Percentiles rank a stretch among this genome's conserved stretches.
phyloP scores from a whole-genome alignment of 495 filamentous ascomycete species.

The Tetracladium setigerum region DNA sequence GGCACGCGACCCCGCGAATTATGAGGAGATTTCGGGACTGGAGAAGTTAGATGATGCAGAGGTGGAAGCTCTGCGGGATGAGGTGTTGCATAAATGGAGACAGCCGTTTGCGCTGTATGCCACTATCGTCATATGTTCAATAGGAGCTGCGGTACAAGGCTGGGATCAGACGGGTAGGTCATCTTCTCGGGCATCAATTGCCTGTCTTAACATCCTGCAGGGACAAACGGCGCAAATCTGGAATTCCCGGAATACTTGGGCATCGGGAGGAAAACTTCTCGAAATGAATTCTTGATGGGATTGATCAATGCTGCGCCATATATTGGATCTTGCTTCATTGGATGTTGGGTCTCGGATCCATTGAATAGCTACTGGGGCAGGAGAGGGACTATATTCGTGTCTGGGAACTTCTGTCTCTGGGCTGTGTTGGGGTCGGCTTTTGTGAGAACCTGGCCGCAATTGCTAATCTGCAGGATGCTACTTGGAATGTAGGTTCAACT shows the following conservation, averaged over 20 bases:
- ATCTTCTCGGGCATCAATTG: too few relatives aligned
- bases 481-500: conserved; percentile 41
- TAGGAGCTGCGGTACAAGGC: conserved; percentile 63
- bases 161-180: conserved; percentile 47
- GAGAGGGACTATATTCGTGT: conserved; percentile 59
- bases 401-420: conserved; percentile 29
- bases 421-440: conserved; percentile 57
- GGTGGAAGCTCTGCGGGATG: conserved; percentile 41
- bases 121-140: conserved; percentile 44
- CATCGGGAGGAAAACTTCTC: conserved; percentile 14
- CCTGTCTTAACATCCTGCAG: too few relatives aligned
- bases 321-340: conserved; percentile 31
- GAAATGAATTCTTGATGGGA: conserved; percentile 52
- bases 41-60: conserved; percentile 49
- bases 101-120: conserved; percentile 48
- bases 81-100: conserved; percentile 56
- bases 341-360: conserved; percentile 68
- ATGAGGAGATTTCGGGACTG: conserved; percentile 40
- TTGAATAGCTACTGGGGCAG: conserved; percentile 60
- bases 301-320: conserved; percentile 48
- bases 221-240: conserved; percentile 11
- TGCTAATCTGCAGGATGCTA: conserved; percentile 54
- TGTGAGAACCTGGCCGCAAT: conserved; percentile 53
- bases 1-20: conserved; percentile 49
- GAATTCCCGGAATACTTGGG: conserved; percentile 16